Conservation (phyloP, 2,329 filamentous ascomycete genomes). For the Ophiostoma perfectum region DNA sequence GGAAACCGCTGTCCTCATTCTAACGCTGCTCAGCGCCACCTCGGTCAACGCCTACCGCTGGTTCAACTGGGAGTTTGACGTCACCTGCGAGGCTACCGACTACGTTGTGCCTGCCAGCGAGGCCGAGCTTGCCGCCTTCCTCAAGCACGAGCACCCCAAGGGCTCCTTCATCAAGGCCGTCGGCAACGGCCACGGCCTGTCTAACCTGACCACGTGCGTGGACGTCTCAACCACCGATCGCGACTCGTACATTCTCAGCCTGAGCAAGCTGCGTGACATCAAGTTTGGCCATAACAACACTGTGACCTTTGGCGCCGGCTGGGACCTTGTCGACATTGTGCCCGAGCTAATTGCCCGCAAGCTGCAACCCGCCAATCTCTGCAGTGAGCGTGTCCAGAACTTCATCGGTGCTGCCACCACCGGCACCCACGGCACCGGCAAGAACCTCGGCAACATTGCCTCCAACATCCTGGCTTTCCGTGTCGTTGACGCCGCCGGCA, state of each 20-base stretch:
- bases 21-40: neutral
- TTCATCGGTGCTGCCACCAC: neutral
- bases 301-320: neutral
- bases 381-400: neutral
- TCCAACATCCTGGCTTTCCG: neutral
- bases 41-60: neutral
- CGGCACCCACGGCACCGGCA: neutral
- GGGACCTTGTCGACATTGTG: neutral
- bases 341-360: neutral
- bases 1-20: neutral
- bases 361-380: neutral
- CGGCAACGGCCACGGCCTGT: slow-evolving; percentile 1
- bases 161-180: neutral
- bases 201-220: neutral
- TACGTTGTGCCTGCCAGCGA: neutral
- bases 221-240: neutral
- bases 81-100: neutral
- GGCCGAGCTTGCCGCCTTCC: neutral
- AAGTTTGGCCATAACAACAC: neutral
- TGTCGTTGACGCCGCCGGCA: neutral
- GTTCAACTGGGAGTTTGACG: neutral
- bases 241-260: neutral
- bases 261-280: neutral
- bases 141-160: neutral
- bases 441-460: neutral